Evolutionary conservation across 1,284 basidiomycete genomes (phyloP).

Genomic region (Moesziomyces globuligerus): DNA sequence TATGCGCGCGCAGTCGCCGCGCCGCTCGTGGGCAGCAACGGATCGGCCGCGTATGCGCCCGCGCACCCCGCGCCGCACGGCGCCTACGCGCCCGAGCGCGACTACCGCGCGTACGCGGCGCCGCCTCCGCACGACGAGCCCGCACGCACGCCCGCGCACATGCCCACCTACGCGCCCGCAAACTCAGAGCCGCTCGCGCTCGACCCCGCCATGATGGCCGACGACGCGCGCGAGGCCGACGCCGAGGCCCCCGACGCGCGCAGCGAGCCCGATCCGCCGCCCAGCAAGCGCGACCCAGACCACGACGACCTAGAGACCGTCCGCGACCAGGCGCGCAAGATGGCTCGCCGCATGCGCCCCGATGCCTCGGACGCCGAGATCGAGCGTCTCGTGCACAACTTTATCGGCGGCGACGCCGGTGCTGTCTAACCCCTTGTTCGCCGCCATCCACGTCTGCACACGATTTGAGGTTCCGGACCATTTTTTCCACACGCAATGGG

Average conservation of each 20-base stretch:
- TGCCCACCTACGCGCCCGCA: conserved; percentile 20
- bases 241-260: neutral
- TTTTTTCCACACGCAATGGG: too few relatives aligned
- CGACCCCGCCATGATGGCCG: conserved; percentile 42
- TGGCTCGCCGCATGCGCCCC: conserved; percentile 50
- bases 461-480: too few relatives aligned
- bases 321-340: conserved; percentile 29
- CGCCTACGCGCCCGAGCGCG: conserved; percentile 3
- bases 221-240: conserved; percentile 14
- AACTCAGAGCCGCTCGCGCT: conserved; percentile 14
- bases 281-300: too few relatives aligned
- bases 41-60: conserved; percentile 17
- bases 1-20: conserved; percentile 16
- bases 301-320: conserved; percentile 25
- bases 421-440: too few relatives aligned
- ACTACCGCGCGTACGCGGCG: conserved; percentile 9
- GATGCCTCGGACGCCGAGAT: conserved; percentile 51
- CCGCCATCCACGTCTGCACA: too few relatives aligned
- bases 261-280: too few relatives aligned
- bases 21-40: conserved; percentile 16
- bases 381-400: conserved; percentile 44
- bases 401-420: conserved; percentile 18
- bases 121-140: conserved; percentile 4
- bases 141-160: conserved; percentile 7
- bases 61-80: conserved; percentile 12